Base-by-base conservation (phyloP, 2,329 filamentous ascomycete species). In the Pseudogymnoascus sp. region DNA sequence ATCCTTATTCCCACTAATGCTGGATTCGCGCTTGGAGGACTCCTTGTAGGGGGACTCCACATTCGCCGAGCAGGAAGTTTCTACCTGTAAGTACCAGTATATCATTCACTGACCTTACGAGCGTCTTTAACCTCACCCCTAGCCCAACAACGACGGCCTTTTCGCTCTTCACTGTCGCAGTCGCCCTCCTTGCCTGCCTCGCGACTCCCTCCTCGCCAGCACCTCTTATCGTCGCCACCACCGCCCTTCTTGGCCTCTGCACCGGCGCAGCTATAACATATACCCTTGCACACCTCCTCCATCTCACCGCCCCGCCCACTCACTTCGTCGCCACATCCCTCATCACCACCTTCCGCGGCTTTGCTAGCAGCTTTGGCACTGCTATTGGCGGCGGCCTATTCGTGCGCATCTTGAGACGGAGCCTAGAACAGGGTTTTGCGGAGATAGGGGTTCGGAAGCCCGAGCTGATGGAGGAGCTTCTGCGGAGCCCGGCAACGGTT, bases 1-100 rank as follows among this genome's bases (percentile, higher is more conserved):
- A 86, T 93, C 36, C 80, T 95, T 6, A 83, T 95, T 53, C 90
- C 91, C 0, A 94, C 90, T 0, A 95, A 95, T 72, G 71, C 84
- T 5, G 91, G 90, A 1, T 95, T 95, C 68, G 90, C 85, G 0
- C 67, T 82, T 2, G 91, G 90, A 22, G 89, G 90, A 0, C 74
- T 95, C 0, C 65, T 90, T 4, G 86, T 88, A 12, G 91, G 91
- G 7, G 84, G 82, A 73, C 75, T 94, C 14, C 91, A 95, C 70
- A 87, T 95, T 67, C 84, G 84, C 18, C 84, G 87, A 18, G 77
- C 80, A 1, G 87, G 88, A 1, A 87, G 86, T 65, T 96, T 91
- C 72, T 95, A 88, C 76, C 67, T 82, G 61, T 77, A 68, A 60
- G 74, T 67, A n/a, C n/a, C 11, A 36, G 22, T 25, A 33, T 39